Evolutionary conservation across 2,329 filamentous ascomycete species (phyloP), one percentile per base, ranked within the genome.

Genomic region (Talaromyces sp.): DNA sequence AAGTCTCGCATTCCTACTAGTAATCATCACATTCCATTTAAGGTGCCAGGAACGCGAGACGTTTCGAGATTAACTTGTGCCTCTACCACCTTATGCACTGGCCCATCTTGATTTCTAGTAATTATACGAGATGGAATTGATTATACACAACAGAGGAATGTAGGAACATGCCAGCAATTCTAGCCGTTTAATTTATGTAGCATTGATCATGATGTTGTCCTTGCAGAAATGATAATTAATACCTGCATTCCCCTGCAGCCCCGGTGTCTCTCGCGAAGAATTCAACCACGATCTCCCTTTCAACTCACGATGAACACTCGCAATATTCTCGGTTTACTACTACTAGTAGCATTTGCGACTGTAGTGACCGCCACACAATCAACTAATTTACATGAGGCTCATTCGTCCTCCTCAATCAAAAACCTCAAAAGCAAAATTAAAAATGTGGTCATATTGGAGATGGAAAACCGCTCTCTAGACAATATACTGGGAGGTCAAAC

Each of bases 381-480:
- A 8, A 49, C 51, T 20, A 46, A 30, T 16, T 32, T 29, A 19
- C 7, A 36, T n/a, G 24, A 20, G 11, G 39, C 58, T 24, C 52
- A 51, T 47, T 57, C 60, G 6, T 41, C 46, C 1, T 30, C 35
- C 33, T 57, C 61, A 5, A 52, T 52, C 47, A 39, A 55, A 32
- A 67, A 68, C 49, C 41, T 72, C 50, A 72, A 70, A 56, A 58
- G 52, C 39, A 67, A 70, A 47, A 70, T 73, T 54, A 71, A 73
- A 62, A 69, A 72, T 62, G 69, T 73, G 3, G 70, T 72, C 30
- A 60, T 70, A 27, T 54, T 72, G 47, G 60, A 69, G 33, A 71
- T 76, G 69, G 75, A 77, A 58, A 77, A 77, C 61, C 75, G 75
- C 47, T 77, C 76, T 0, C 62, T 77, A 20, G 76, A 78, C 60